Evolutionary conservation across 768 basidiomycete species (phyloP), one percentile per base, ranked within the genome.

Genomic region (Tulasnella sp.): DNA sequence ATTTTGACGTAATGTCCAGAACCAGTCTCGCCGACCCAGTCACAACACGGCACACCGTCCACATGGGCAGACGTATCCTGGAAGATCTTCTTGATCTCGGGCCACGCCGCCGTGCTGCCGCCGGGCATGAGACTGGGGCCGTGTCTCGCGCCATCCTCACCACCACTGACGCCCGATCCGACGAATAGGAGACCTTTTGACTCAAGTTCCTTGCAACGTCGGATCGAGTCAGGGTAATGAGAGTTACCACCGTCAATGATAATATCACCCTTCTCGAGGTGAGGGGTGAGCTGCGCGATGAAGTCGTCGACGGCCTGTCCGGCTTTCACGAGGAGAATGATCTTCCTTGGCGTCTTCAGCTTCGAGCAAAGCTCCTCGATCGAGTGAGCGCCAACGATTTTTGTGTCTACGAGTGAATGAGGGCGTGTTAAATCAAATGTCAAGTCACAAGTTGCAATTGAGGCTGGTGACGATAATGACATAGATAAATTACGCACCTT

Each of bases 221-320:
- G 93, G 75, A 94, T 94, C 34, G 91, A 88, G 73, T 99, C 96
- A 63, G 96, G 96, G 78, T 88, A 99, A 74, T 98, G 93, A 47
- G 95, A 97, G 77, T 99, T 99, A 68, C 96, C 96, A 68, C 96
- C 96, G 73, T 99, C 96, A 67, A 99, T 97, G 78, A 99, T 81
- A 78, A 99, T 98, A 74, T 99, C 96, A 67, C 96, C 96, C 69
- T 83, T 73, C 72, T 97, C 94, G 66, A 99, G 86, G 72, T 85
- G 75, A 58, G 95, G 93, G 62, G 79, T 80, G 62, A 98, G 86
- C 73, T 91, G 88, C 21, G 75, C 68, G 74, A 99, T 99, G 76
- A 98, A 98, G 70, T 83, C 81, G 75, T 99, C 96, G 61, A 99
- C 96, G 65, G 96, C 95, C 61, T 81, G 72, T 62, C 96, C 96